Conservation (phyloP, 2,329 filamentous ascomycete species). For the Talaromyces sp. region DNA sequence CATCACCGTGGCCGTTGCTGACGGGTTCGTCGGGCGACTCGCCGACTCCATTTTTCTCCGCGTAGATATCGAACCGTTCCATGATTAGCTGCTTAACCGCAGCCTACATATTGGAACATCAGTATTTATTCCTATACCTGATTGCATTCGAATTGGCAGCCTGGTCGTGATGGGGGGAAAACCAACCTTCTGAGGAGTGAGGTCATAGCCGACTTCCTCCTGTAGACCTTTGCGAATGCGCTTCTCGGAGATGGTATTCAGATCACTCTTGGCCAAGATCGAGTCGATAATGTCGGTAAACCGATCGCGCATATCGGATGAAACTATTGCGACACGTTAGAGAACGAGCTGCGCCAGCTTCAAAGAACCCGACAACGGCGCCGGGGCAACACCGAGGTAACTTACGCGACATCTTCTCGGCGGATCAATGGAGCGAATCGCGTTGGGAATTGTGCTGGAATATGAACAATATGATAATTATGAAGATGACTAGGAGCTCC, state of each 20-base stretch:
- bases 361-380: conserved; percentile 19
- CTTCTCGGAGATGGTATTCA: conserved; percentile 68
- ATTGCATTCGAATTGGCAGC: neutral
- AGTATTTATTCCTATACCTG: neutral
- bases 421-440: conserved; percentile 6
- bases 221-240: conserved; percentile 66
- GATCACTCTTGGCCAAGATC: conserved; percentile 62
- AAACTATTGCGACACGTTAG: conserved; percentile 42
- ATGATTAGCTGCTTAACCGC: conserved; percentile 74
- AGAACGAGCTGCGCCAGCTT: conserved; percentile 23
- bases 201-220: conserved; percentile 62
- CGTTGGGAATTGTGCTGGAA: neutral
- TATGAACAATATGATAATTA: neutral
- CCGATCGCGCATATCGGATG: conserved; percentile 51
- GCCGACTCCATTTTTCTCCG: conserved; percentile 46
- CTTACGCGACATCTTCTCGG: conserved; percentile 43
- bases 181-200: conserved; percentile 63
- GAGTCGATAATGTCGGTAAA: conserved; percentile 65
- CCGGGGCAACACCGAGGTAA: conserved; percentile 26
- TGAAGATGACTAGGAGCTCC: neutral
- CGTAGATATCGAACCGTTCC: conserved; percentile 71
- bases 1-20: conserved; percentile 40
- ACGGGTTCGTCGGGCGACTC: conserved; percentile 33
- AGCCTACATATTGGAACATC: conserved; percentile 48
- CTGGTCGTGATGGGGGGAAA: conserved; percentile 1